Evolutionary conservation across 2,329 filamentous ascomycete species (phyloP).

Genomic region (Aureobasidium sp.): DNA sequence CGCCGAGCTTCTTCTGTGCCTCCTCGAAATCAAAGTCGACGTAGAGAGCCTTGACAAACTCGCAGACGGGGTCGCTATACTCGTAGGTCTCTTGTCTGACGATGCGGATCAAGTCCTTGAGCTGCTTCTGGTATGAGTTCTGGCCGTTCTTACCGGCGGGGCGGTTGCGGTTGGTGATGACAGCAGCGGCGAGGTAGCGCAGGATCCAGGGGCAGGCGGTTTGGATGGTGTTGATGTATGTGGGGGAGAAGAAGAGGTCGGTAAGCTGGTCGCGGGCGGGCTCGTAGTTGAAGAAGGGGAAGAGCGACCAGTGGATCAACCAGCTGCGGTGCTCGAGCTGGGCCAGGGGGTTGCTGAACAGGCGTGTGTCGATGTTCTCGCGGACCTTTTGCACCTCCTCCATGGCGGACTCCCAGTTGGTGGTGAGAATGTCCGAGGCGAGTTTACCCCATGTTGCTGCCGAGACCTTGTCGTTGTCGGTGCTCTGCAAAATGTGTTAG

Average conservation of each 20-base stretch:
- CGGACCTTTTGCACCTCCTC: slow-evolving; percentile 87
- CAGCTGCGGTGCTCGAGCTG: slow-evolving; percentile 95
- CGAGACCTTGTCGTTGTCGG: slow-evolving; percentile 95
- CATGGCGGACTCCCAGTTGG: slow-evolving; percentile 90
- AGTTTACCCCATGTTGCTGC: slow-evolving; percentile 97
- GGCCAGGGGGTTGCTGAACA: slow-evolving; percentile 92
- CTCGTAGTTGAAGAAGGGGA: slow-evolving; percentile 98
- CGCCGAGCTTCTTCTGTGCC: slow-evolving; percentile 77
- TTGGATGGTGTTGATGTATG: slow-evolving; percentile 99
- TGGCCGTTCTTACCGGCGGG: slow-evolving; percentile 83
- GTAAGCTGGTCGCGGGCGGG: slow-evolving; percentile 81
- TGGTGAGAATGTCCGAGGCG: slow-evolving; percentile 87
- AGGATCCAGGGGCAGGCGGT: slow-evolving; percentile 95
- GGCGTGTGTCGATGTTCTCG: slow-evolving; percentile 85
- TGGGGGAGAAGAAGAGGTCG: slow-evolving; percentile 92
- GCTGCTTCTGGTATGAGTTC: slow-evolving; percentile 95
- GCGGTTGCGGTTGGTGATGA: slow-evolving; percentile 72
- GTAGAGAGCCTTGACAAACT: slow-evolving; percentile 93
- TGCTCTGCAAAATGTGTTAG: slow-evolving; percentile 48
- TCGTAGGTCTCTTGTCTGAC: slow-evolving; percentile 97
- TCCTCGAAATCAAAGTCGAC: slow-evolving; percentile 97
- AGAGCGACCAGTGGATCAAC: slow-evolving; percentile 97
- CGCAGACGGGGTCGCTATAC: slow-evolving; percentile 91
- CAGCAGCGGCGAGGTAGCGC: slow-evolving; percentile 85
- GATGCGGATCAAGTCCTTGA: slow-evolving; percentile 94